These are phyloP conservation scores for Curvularia sp. DNA, from an alignment of 2,329 filamentous ascomycete genomes.

Conservation along the genomic window DNA sequence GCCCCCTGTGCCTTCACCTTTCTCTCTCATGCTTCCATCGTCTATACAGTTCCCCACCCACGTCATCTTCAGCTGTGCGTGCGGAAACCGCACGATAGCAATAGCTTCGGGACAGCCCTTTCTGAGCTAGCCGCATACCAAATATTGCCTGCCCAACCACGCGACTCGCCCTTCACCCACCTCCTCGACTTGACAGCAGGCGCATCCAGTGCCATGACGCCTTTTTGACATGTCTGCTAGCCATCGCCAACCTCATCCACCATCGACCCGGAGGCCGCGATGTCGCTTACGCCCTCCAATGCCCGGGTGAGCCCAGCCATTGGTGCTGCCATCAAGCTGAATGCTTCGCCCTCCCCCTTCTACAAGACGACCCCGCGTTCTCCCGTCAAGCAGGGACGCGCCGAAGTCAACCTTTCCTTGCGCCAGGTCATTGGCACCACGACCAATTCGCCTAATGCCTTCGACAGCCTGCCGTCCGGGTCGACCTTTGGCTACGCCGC, in stretches of 20 bases:
- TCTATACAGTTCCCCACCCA: conserved; percentile 15
- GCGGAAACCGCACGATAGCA: conserved; percentile 7
- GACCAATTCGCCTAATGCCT: conserved; percentile 81
- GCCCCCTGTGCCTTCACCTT: conserved; percentile 13
- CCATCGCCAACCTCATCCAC: conserved; percentile 34
- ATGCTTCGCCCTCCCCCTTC: conserved; percentile 73
- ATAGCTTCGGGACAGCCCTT: conserved; percentile 16
- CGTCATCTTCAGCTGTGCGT: conserved; percentile 1
- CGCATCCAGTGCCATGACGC: conserved; percentile 37
- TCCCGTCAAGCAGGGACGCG: conserved; percentile 59
- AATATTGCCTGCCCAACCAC: conserved; percentile 28
- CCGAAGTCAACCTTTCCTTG: conserved; percentile 67
- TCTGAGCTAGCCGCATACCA: conserved; percentile 22
- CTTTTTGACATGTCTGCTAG: conserved; percentile 36
- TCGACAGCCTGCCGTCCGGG: conserved; percentile 77
- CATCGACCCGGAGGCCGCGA: conserved; percentile 40
- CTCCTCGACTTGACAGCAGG: conserved; percentile 14
- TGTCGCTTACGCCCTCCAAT: conserved; percentile 51
- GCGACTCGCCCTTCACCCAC: conserved; percentile 19
- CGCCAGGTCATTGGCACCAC: conserved; percentile 91
- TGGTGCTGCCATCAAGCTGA: conserved; percentile 54
- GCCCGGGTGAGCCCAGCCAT: conserved; percentile 51
- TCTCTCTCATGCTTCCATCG: conserved; percentile 1
- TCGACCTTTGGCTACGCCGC: conserved; percentile 85
- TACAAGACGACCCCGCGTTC: conserved; percentile 68